Evolutionary conservation across 2,329 filamentous ascomycete species (phyloP).

Genomic region (Drechslerella coelobrocha): DNA sequence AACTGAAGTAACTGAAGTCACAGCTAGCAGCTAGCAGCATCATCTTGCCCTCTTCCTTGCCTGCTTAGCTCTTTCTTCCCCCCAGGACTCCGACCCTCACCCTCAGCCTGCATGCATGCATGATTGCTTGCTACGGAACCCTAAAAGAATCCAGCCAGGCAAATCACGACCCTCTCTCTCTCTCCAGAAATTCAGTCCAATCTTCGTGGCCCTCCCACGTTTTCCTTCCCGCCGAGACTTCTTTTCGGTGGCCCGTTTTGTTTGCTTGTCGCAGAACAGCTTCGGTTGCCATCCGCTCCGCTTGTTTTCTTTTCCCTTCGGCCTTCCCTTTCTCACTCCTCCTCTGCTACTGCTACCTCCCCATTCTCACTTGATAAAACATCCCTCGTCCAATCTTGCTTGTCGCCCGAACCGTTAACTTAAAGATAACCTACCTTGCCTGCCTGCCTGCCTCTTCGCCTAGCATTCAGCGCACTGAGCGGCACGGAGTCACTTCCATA

Average conservation of each 20-base stretch:
- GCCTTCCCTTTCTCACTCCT: conserved; percentile 21
- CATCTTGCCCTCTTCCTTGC: not conserved
- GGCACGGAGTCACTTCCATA: conserved; percentile 6
- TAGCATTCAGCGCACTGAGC: too few relatives aligned
- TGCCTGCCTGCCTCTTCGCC: too few relatives aligned
- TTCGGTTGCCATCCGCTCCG: conserved; percentile 31
- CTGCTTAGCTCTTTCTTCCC: conserved; percentile 4
- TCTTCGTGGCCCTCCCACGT: conserved; percentile 32
- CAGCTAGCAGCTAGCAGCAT: too few relatives aligned
- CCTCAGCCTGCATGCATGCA: conserved; percentile 19
- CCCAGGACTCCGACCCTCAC: not conserved
- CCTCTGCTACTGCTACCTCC: not conserved
- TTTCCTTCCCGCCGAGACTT: conserved; percentile 34
- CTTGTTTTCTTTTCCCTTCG: conserved; percentile 28
- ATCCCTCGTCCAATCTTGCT: conserved; percentile 43
- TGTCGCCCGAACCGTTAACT: conserved; percentile 48
- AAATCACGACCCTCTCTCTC: conserved; percentile 29
- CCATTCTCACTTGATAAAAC: conserved; percentile 4
- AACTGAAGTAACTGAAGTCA: too few relatives aligned
- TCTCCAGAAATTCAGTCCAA: conserved; percentile 1
- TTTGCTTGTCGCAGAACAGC: conserved; percentile 25
- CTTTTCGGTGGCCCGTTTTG: conserved; percentile 31
- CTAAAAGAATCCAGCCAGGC: conserved; percentile 21
- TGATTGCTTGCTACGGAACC: conserved; percentile 16
- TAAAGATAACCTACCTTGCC: too few relatives aligned